Evolutionary conservation across 345 rosid genomes (phyloP), one percentile per base, ranked within the genome.

Genomic region (Rhodamnia argentea): DNA sequence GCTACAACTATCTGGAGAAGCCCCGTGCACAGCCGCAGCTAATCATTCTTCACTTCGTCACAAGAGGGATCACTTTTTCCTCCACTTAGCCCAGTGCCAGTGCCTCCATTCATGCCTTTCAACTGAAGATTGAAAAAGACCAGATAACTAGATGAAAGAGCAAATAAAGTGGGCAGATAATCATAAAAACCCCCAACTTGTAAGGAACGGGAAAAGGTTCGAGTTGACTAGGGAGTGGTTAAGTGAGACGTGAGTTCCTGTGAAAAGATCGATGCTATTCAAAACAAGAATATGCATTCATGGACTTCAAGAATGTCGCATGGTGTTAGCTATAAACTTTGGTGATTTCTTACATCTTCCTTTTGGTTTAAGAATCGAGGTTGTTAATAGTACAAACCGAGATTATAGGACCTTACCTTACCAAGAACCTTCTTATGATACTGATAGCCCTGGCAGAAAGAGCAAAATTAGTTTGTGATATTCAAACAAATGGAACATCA

Each of bases 401-500:
- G 47, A 70, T 37, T 47, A 44, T 70, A 70, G 37, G 32, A 70
- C 78, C 20, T 87, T 91, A 95, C 98, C 95, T 94, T 94, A 74
- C 58, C 84, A 11, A 94, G 92, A 84, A 94, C 88, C 91, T 94
- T 95, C 93, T 96, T 95, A 74, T 96, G 98, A 87, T 88, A 95
- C 83, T 94, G 95, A 58, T 94, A 96, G 54, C 99, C 99, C 99
- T 96, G 83, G 70, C 18, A 56, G 82, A 11, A 81, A 62, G 54
- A 70, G 44, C 24, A n/a, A 85, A 52, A 51, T 26, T 14, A 60
- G 40, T 40, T 50, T n/a, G 55, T 85, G 26, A 85, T 37, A 18
- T 58, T 44, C 40, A 29, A 84, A 83, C 26, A 18, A 83, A 83
- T 53, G 14, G n/a, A 53, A 53, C 16, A 10, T 9, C 26, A n/a